phyloP scores from a whole-genome alignment of 2,329 filamentous ascomycete species.

The Helicocarpus griseus region DNA sequence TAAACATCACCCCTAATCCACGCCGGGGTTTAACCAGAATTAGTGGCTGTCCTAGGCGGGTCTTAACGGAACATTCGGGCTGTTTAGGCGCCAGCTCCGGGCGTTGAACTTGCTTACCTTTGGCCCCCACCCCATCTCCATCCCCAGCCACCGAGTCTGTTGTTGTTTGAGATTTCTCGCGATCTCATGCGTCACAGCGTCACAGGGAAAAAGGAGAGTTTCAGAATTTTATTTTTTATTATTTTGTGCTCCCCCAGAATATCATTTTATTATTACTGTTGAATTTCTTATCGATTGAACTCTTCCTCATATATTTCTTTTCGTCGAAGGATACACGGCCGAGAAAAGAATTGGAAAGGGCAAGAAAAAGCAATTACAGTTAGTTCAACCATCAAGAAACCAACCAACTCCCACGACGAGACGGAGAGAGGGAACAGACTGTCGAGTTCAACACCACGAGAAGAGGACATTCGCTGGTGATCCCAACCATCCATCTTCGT shows the following conservation, averaged over 20 bases:
- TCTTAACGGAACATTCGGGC: background rate
- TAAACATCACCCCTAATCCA: background rate
- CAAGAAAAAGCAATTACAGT: constrained; percentile 1
- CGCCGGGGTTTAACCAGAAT: background rate
- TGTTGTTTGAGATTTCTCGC: too few relatives aligned
- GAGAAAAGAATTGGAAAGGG: background rate
- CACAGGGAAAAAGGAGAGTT: background rate
- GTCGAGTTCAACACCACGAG: background rate
- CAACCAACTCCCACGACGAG: background rate
- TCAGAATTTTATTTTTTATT: background rate
- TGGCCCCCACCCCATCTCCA: background rate
- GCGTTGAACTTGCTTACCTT: too few relatives aligned
- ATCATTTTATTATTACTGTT: background rate
- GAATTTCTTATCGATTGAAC: background rate
- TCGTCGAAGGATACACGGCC: background rate
- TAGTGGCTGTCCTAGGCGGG: background rate
- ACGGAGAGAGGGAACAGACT: background rate
- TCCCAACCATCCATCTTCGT: background rate
- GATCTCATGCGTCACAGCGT: too few relatives aligned
- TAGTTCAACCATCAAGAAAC: background rate
- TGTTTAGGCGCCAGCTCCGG: background rate
- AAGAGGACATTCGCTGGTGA: background rate
- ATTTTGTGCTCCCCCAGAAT: background rate
- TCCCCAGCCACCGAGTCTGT: background rate
- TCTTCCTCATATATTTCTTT: background rate